Conservation (phyloP, 1,139 yeast genomes). For the Candida albicans region DNA sequence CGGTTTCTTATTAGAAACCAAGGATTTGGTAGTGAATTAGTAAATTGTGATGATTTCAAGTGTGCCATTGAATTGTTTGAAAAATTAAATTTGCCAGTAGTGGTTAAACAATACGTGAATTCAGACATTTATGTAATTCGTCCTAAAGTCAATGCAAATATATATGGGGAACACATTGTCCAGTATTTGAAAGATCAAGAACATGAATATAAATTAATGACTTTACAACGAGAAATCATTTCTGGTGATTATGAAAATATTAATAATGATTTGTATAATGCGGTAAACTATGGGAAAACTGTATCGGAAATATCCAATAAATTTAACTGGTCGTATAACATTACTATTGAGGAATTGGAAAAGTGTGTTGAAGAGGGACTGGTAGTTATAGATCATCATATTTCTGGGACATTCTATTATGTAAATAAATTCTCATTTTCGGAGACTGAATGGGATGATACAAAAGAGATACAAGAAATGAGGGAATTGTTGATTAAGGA, state of each 20-base stretch:
- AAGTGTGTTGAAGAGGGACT: slow-evolving; percentile 57
- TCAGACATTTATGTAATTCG: slow-evolving; percentile 38
- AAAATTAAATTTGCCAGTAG: slow-evolving; percentile 34
- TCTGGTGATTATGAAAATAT: slow-evolving; percentile 23
- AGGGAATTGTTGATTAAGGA: slow-evolving; percentile 20
- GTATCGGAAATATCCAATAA: slow-evolving; percentile 38
- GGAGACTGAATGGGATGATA: slow-evolving; percentile 15
- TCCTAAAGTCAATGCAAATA: slow-evolving; percentile 20
- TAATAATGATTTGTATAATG: slow-evolving; percentile 18
- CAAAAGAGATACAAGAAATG: slow-evolving; percentile 14
- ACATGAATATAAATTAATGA: slow-evolving; percentile 24
- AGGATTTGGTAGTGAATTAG: slow-evolving; percentile 43
- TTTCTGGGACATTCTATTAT: slow-evolving; percentile 55
- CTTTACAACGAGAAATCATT: slow-evolving; percentile 23
- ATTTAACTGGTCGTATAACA: slow-evolving; percentile 64
- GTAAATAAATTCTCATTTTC: slow-evolving; percentile 26
- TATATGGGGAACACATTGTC: slow-evolving; percentile 26
- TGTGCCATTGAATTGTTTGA: slow-evolving; percentile 33
- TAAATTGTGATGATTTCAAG: slow-evolving; percentile 32
- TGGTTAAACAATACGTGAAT: slow-evolving; percentile 29
- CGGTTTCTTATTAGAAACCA: slow-evolving; percentile 36
- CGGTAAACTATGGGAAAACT: slow-evolving; percentile 33
- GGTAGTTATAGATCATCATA: slow-evolving; percentile 65
- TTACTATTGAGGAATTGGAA: slow-evolving; percentile 68
- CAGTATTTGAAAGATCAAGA: slow-evolving; percentile 27